Evolutionary conservation across 2,329 filamentous ascomycete species (phyloP), one percentile per base, ranked within the genome.

Genomic region (Rutstroemia sp.): DNA sequence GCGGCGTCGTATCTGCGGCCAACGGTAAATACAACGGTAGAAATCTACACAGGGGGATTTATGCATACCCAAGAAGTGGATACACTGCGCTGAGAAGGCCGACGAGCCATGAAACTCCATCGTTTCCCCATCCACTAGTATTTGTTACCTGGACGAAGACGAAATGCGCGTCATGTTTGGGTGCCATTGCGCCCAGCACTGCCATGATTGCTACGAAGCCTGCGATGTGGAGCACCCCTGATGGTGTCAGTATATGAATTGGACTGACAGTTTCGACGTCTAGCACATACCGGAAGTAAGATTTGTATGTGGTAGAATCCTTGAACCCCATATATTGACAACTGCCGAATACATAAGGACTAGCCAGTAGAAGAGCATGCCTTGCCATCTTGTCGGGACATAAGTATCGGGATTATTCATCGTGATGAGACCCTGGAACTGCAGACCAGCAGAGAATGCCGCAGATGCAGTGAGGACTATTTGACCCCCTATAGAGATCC

Each of bases 311-410:
- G 74, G 73, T 2, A 76, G 61, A 0, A 71, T 51, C 23, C 60
- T 70, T 14, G 46, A 55, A 17, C 46, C 46, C 52, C 52, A 55
- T 30, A 55, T 50, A 36, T 55, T 50, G n/a, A 55, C 14, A n/a
- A 17, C 36, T 8, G 70, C 60, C 0, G 69, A 68, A 48, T 75
- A 76, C 0, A 67, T 27, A 5, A 76, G 57, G 0, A 76, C 60
- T 1, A 72, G 68, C 74, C 75, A 77, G 60, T 77, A 76, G 45
- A 78, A 72, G 0, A 78, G 59, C 69, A 77, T 73, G 0, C 74
- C 75, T 19, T 74, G 73, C 72, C 73, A 78, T 23, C 73, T 60
- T n/a, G 68, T 44, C 0, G 74, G 73, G 0, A 67, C 47, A 52
- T 78, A 79, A 0, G 62, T 64, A 0, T 71, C 68, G 12, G 51